phyloP scores from a whole-genome alignment of 2,329 filamentous ascomycete genomes.

The Clonostachys sp. region DNA sequence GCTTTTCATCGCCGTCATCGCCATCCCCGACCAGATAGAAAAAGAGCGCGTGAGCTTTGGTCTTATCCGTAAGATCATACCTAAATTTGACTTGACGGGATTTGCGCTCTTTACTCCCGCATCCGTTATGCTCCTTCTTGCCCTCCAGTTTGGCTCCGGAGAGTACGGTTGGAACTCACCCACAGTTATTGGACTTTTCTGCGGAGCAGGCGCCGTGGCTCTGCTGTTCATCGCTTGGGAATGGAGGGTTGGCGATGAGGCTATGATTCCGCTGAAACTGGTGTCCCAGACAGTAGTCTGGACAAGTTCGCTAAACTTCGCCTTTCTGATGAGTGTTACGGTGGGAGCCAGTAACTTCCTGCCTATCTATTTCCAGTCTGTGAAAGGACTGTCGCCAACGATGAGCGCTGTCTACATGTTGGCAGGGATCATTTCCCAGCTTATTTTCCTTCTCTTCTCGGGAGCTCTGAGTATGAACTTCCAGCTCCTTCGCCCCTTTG shows the following conservation, averaged over 20 bases:
- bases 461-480: conserved; percentile 21
- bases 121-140: conserved; percentile 34
- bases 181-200: conserved; percentile 29
- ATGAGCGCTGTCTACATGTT: conserved; percentile 31
- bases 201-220: conserved; percentile 17
- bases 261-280: conserved; percentile 22
- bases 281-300: conserved; percentile 9
- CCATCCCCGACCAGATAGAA: conserved; percentile 26
- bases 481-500: too few species aligned
- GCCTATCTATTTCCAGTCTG: conserved; percentile 41
- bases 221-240: conserved; percentile 24
- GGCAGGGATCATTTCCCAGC: conserved; percentile 30
- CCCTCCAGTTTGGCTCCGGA: conserved; percentile 34
- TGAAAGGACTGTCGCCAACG: conserved; percentile 29
- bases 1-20: conserved; percentile 20
- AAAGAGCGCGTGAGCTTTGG: conserved; percentile 18
- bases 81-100: conserved; percentile 32
- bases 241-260: conserved; percentile 25
- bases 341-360: conserved; percentile 36
- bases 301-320: conserved; percentile 27
- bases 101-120: conserved; percentile 35
- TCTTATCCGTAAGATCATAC: conserved; percentile 13
- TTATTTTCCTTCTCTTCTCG: conserved; percentile 23
- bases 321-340: conserved; percentile 32
- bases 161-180: conserved; percentile 19